A percentile compares a stretch with the other conserved stretches of the same genome.
phyloP scores from a whole-genome alignment of 805 yeast species.

The Ascoidea tarda region DNA sequence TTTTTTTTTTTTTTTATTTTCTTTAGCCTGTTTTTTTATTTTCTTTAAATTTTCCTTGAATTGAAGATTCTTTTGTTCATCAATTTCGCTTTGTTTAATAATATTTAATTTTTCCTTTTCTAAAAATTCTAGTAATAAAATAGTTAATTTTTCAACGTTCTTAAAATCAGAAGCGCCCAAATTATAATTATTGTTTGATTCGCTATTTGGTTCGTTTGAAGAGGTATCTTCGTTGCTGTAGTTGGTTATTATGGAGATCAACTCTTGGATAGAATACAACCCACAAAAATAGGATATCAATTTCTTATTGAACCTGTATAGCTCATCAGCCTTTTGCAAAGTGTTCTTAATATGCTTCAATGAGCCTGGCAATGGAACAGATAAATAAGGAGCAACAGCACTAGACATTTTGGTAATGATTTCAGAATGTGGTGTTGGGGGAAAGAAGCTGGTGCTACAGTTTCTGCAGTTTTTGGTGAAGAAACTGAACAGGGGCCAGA shows the following conservation, averaged over 20 bases:
- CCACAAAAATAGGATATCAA: neutral
- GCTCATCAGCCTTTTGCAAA: neutral
- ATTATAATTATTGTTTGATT: no score
- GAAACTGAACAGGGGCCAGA: no score
- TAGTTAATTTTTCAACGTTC: neutral
- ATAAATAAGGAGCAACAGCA: neutral
- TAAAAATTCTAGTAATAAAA: no score
- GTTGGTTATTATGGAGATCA: neutral
- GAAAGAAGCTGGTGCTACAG: no score
- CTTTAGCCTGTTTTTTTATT: neutral
- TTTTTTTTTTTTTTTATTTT: no score
- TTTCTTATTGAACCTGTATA: no score
- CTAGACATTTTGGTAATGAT: no score
- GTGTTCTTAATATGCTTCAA: neutral
- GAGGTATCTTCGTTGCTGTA: neutral
- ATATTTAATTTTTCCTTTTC: neutral
- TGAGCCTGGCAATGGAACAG: neutral
- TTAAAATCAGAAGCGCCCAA: neutral
- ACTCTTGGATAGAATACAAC: neutral
- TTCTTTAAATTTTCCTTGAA: no score
- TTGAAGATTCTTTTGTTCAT: no score
- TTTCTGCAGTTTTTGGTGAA: no score
- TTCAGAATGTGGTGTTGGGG: no score
- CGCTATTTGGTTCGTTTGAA: neutral
- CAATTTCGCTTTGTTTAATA: no score